Base-by-base conservation (phyloP, 2,329 filamentous ascomycete genomes). In the Coniochaeta sp. region DNA sequence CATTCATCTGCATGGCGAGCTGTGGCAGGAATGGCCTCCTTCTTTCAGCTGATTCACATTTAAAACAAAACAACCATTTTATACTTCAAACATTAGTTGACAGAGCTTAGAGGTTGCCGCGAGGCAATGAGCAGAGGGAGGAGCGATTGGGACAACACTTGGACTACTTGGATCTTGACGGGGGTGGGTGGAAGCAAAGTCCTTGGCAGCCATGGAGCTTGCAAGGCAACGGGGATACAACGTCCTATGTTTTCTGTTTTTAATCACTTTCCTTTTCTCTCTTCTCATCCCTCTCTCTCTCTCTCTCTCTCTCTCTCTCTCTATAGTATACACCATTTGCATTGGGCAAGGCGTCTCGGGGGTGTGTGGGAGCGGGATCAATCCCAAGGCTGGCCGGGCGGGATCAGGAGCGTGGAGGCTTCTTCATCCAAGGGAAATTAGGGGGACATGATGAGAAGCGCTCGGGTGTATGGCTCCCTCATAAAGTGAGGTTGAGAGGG, bases 1-100 rank as follows among this genome's bases (percentile, higher is more conserved):
- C 53, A 50, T 52, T 54, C 54, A 53, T 62, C 58, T 57, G 57
- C 57, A 56, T 59, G 54, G 33, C 31, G 45, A 50, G 32, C 48
- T 49, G 56, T 59, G 57, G 57, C 56, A 38, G 56, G 58, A 56
- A 57, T 54, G 53, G 55, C 56, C 57, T 58, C 52, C 52, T 51
- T 53, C 48, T n/a, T n/a, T 42, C 46, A 46, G 52, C 55, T 52
- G n/a, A 28, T 48, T n/a, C n/a, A 31, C 45, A 20, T 48, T 47
- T 30, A n/a, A 48, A 28, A 48, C 45, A 48, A n/a, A n/a, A n/a
- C n/a, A n/a, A n/a, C 28, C 18, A 53, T 30, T 35, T 48, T 54
- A 54, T 49, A 56, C 27, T 33, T 48, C 50, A 51, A 49, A 51
- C 45, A n/a, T 51, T 14, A 53, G 55, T 49, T 35, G 47, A 49